These are phyloP conservation scores for Leccinum rimulosum DNA, from an alignment of 768 basidiomycete species.

Conservation along the genomic window DNA sequence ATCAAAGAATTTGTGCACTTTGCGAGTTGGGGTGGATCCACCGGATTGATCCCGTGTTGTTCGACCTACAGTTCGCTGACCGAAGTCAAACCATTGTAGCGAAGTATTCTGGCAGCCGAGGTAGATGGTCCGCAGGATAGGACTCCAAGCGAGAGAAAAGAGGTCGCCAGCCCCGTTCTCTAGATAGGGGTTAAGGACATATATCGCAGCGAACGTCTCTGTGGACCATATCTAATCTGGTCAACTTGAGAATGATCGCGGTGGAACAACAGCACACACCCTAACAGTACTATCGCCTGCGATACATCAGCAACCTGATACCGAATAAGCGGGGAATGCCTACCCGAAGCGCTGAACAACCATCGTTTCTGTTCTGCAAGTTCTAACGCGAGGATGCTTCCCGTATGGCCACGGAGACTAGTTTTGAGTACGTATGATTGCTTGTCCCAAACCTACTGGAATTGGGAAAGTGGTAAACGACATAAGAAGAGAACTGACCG, in stretches of 20 bases:
- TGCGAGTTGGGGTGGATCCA: conserved; percentile 40
- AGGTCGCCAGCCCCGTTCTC: conserved; percentile 85
- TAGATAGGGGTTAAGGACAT: conserved; percentile 72
- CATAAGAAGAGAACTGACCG: conserved; percentile 42
- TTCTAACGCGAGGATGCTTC: conserved; percentile 78
- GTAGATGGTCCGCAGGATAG: conserved; percentile 66
- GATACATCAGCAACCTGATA: conserved; percentile 2
- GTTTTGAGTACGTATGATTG: conserved; percentile 63
- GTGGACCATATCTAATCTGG: conserved; percentile 77
- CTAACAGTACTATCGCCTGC: conserved; percentile 86
- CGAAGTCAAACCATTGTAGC: conserved; percentile 82
- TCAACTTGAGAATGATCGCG: conserved; percentile 5
- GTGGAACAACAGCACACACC: conserved; percentile 39
- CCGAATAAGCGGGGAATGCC: conserved; percentile 14
- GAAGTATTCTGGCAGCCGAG: conserved; percentile 93
- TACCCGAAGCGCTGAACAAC: conserved; percentile 90
- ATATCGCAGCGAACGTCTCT: conserved; percentile 58
- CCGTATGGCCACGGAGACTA: conserved; percentile 76
- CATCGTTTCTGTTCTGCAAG: conserved; percentile 73
- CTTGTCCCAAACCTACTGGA: conserved; percentile 80
- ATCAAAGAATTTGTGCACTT: conserved; percentile 89
- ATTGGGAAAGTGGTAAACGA: not conserved
- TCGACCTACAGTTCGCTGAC: conserved; percentile 2
- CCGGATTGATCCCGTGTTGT: conserved; percentile 22
- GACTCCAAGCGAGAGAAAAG: conserved; percentile 80